phyloP scores from a whole-genome alignment of 768 basidiomycete genomes.

The Mycena floridula region DNA sequence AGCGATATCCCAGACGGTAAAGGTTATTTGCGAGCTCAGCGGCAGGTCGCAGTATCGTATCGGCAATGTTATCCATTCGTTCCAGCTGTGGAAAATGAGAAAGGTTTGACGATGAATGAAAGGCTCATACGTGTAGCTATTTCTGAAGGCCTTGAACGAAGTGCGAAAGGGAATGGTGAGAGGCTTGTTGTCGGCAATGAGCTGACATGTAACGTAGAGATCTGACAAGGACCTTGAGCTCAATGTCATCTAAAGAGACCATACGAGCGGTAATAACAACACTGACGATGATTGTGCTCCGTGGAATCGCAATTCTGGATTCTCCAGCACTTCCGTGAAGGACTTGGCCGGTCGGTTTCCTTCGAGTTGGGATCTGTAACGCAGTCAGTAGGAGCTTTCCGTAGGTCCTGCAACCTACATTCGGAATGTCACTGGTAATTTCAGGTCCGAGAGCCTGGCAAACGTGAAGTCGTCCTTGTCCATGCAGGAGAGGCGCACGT shows the following conservation, averaged over 20 bases:
- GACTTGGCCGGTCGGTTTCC: constrained; percentile 67
- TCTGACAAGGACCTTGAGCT: constrained; percentile 76
- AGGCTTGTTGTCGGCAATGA: constrained; percentile 90
- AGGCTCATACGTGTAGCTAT: constrained; percentile 62
- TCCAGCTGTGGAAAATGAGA: constrained; percentile 48
- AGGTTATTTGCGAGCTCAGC: constrained; percentile 78
- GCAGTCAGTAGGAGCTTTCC: background rate
- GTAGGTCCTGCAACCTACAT: constrained; percentile 46
- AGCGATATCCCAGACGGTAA: constrained; percentile 95
- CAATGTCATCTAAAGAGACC: constrained; percentile 21
- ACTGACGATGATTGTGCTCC: constrained; percentile 77
- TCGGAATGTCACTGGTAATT: constrained; percentile 80
- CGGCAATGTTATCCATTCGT: constrained; percentile 90
- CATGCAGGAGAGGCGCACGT: too few species aligned
- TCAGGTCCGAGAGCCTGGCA: constrained; percentile 84
- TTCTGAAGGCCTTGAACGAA: constrained; percentile 88
- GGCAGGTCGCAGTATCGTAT: constrained; percentile 94
- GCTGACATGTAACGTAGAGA: constrained; percentile 88
- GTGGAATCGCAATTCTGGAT: constrained; percentile 77
- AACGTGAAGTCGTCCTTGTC: constrained; percentile 89
- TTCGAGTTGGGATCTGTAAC: constrained; percentile 75
- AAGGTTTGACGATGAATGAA: background rate
- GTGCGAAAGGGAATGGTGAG: constrained; percentile 90
- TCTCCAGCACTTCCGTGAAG: constrained; percentile 76
- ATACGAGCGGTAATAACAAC: constrained; percentile 7